Evolutionary conservation across 2,329 filamentous ascomycete genomes (phyloP).

Genomic region (Exserohilum rostratum): DNA sequence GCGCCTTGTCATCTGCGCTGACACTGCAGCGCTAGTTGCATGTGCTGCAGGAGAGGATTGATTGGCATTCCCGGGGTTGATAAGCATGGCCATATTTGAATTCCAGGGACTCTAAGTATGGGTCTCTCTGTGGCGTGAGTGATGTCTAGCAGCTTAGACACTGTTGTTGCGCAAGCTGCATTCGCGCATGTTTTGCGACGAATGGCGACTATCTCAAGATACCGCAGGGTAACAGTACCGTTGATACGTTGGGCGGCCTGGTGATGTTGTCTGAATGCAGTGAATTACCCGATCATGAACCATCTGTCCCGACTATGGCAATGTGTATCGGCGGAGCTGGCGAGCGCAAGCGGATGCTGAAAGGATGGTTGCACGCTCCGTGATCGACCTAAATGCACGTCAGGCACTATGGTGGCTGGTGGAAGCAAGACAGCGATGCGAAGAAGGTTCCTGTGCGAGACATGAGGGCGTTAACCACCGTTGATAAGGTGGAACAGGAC

Average conservation of each 20-base stretch:
- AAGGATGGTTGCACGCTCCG: too few species aligned
- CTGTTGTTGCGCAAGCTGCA: not conserved
- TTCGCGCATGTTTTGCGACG: not conserved
- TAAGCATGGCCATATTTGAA: not conserved
- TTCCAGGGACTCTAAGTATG: not conserved
- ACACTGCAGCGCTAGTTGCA: not conserved
- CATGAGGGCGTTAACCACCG: too few species aligned
- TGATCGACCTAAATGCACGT: too few species aligned
- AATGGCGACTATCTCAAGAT: not conserved
- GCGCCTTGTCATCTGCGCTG: not conserved
- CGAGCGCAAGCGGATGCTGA: too few species aligned
- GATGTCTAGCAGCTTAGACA: not conserved
- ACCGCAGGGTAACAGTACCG: not conserved
- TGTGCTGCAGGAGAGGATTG: not conserved
- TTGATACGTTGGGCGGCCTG: not conserved
- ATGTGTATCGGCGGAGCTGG: too few species aligned
- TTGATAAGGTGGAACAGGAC: too few species aligned
- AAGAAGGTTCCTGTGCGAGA: too few species aligned
- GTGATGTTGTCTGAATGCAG: not conserved
- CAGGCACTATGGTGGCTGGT: too few species aligned
- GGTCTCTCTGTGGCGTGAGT: not conserved
- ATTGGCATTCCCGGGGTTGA: not conserved
- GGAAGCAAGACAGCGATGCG: too few species aligned
- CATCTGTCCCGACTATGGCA: not conserved
- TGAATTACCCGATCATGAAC: not conserved